Conservation (phyloP, 306 rosid genomes). For the Trifolium subterraneum region DNA sequence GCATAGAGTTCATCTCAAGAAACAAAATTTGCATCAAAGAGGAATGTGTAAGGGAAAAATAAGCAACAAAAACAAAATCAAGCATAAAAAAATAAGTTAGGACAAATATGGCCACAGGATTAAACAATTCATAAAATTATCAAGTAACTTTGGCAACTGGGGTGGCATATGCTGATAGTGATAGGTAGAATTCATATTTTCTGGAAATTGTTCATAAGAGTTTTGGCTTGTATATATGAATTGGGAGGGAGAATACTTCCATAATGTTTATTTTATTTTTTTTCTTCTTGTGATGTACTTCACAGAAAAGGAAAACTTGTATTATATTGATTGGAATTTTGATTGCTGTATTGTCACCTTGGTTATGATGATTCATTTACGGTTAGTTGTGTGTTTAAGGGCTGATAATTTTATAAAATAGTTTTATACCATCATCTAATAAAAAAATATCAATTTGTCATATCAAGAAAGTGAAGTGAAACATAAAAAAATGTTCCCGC, state of each 20-base stretch:
- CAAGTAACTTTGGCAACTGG: conserved; percentile 32
- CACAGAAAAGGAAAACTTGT: conserved; percentile 16
- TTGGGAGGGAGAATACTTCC: conserved; percentile 12
- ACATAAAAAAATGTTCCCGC: too few relatives aligned
- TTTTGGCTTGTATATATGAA: conserved; percentile 47
- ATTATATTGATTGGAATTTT: conserved; percentile 35
- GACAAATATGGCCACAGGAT: conserved; percentile 13
- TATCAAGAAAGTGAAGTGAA: too few relatives aligned
- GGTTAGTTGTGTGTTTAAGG: not conserved
- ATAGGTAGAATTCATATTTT: conserved; percentile 38
- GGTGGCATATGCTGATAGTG: conserved; percentile 36
- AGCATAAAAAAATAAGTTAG: not conserved
- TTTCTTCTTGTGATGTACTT: not conserved
- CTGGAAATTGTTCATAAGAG: conserved; percentile 45
- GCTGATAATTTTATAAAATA: too few relatives aligned
- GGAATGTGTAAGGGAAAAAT: conserved; percentile 9
- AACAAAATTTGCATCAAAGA: conserved; percentile 19
- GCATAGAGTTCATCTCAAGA: conserved; percentile 3
- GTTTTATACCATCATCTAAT: too few relatives aligned
- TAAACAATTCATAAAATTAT: conserved; percentile 23
- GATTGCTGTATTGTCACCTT: conserved; percentile 6
- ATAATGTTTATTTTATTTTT: conserved; percentile 11
- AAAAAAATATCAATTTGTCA: too few relatives aligned
- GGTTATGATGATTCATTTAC: not conserved
- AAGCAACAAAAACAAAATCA: not conserved